Evolutionary conservation across 2,329 filamentous ascomycete species (phyloP).

Genomic region (Colletotrichum echinochloae): DNA sequence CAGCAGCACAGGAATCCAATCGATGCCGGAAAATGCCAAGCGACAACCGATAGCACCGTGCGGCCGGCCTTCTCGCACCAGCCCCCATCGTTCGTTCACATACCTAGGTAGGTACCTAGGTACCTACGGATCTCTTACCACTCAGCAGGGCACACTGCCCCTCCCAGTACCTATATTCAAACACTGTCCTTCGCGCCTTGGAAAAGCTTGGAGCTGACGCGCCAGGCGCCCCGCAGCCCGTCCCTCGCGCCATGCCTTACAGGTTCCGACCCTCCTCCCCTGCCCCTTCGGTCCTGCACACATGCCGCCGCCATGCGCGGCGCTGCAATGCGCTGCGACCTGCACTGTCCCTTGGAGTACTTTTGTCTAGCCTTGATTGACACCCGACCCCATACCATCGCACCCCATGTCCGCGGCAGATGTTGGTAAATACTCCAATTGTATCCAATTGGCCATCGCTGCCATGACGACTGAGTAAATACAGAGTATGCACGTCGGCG

Average conservation of each 20-base stretch:
- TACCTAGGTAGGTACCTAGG: too few species aligned
- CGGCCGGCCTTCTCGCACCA: slow-evolving; percentile 14
- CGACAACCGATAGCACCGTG: neutral
- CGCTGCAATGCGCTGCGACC: slow-evolving; percentile 32
- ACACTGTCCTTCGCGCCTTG: slow-evolving; percentile 1
- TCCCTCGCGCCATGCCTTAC: slow-evolving; percentile 30
- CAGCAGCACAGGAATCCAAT: neutral
- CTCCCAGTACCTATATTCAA: too few species aligned
- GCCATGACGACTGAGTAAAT: slow-evolving; percentile 15
- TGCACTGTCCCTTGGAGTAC: slow-evolving; percentile 34
- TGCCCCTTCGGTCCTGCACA: slow-evolving; percentile 2
- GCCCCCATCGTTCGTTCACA: slow-evolving; percentile 21
- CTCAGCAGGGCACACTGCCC: too few species aligned
- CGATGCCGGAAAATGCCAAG: too few species aligned
- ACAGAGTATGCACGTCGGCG: slow-evolving; percentile 20
- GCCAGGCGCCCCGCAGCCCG: slow-evolving; percentile 8
- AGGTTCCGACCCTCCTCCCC: slow-evolving; percentile 3
- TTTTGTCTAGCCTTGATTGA: slow-evolving; percentile 30
- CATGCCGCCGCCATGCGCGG: slow-evolving; percentile 23
- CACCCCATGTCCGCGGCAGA: neutral
- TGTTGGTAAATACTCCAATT: neutral
- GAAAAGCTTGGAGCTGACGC: slow-evolving; percentile 15
- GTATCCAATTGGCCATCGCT: slow-evolving; percentile 31
- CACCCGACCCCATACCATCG: neutral
- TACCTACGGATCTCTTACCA: too few species aligned